phyloP scores from a whole-genome alignment of 129 eudicot genomes.

The Oenanthe sinensis region DNA sequence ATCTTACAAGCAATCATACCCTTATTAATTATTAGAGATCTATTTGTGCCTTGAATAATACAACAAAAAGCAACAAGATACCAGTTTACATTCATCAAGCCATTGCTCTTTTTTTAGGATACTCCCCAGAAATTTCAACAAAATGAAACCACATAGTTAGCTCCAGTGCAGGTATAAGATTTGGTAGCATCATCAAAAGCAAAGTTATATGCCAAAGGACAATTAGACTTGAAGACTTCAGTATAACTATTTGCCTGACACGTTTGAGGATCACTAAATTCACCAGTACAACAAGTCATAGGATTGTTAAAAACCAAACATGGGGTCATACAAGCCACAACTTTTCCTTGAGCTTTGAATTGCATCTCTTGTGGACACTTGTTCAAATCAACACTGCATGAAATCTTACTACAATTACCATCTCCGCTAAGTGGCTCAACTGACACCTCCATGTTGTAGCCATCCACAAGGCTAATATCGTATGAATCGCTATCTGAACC shows the following conservation, averaged over 20 bases:
- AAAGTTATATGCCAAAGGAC: conserved; percentile 50
- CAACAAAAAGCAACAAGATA: not conserved
- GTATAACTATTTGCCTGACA: conserved; percentile 47
- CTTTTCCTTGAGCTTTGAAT: conserved; percentile 18
- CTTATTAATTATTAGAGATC: not conserved
- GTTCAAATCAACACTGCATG: conserved; percentile 45
- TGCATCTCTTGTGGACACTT: conserved; percentile 35
- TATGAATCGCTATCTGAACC: conserved; percentile 44
- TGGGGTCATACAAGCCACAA: conserved; percentile 42
- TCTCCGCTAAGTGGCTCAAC: conserved; percentile 39
- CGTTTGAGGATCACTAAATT: conserved; percentile 30
- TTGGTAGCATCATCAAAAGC: conserved; percentile 56
- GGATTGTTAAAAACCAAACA: conserved; percentile 40
- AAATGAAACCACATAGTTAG: conserved; percentile 2
- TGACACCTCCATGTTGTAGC: conserved; percentile 55
- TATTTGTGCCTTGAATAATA: not conserved
- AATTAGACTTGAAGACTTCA: conserved; percentile 22
- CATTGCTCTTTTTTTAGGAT: not conserved
- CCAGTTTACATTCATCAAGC: not conserved
- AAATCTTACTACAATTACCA: conserved; percentile 29
- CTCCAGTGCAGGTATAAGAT: conserved; percentile 41
- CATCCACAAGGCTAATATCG: conserved; percentile 74
- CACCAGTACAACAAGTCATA: conserved; percentile 54
- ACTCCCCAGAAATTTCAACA: not conserved
- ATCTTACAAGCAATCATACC: too few species aligned